phyloP scores from a whole-genome alignment of 345 rosid genomes.

The Trapa incisa region DNA sequence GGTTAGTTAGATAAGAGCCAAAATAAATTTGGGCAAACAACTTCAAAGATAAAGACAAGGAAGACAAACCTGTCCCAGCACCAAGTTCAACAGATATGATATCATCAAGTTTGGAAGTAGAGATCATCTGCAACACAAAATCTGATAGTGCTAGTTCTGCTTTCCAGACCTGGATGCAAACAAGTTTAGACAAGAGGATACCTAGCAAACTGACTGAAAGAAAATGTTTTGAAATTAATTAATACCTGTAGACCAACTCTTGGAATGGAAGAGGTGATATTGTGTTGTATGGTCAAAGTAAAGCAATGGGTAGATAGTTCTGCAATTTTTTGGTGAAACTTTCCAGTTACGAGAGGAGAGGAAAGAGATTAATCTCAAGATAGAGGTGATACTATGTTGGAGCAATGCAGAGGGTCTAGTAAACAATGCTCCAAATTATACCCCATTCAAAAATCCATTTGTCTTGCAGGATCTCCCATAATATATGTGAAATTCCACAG shows the following conservation, averaged over 20 bases:
- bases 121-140: constrained; percentile 60
- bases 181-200: not conserved
- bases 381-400: not conserved
- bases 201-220: not conserved
- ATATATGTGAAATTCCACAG: not conserved
- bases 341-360: not conserved
- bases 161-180: constrained; percentile 63
- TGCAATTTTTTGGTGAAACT: constrained; percentile 12
- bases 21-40: not conserved
- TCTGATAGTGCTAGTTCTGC: constrained; percentile 68
- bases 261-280: constrained; percentile 61
- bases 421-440: not conserved
- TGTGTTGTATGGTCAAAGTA: constrained; percentile 47
- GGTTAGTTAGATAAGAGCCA: not conserved
- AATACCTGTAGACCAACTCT: constrained; percentile 74
- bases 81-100: constrained; percentile 59
- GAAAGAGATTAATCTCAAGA: not conserved
- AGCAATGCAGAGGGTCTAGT: not conserved
- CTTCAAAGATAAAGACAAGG: not conserved
- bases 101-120: constrained; percentile 45
- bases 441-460: not conserved
- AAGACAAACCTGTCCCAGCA: constrained; percentile 70
- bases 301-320: constrained; percentile 27
- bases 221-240: constrained; percentile 3
- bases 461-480: not conserved